A percentile compares a stretch with the other conserved stretches of the same genome.
Conservation (phyloP, 805 yeast genomes). For the Starmera amethionina region DNA sequence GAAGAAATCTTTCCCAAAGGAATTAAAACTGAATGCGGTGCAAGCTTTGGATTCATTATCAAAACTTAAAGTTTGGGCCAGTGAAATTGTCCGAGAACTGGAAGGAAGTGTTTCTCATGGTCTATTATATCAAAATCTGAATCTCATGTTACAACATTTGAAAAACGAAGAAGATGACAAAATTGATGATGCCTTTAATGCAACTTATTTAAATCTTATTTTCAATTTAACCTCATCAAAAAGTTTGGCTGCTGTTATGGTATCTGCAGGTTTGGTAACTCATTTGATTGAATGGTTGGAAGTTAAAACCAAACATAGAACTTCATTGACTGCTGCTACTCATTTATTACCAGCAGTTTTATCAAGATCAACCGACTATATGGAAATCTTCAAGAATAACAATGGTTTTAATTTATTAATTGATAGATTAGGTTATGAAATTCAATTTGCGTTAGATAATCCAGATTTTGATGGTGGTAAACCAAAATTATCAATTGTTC, state of each 20-base stretch:
- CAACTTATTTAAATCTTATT: constrained; percentile 47
- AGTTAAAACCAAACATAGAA: constrained; percentile 38
- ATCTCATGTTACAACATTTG: constrained; percentile 47
- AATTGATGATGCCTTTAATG: constrained; percentile 38
- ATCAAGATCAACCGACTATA: constrained; percentile 32
- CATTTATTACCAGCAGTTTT: constrained; percentile 35
- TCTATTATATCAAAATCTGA: constrained; percentile 57
- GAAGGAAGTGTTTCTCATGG: constrained; percentile 90
- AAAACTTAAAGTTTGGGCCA: constrained; percentile 55
- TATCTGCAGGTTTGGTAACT: constrained; percentile 68
- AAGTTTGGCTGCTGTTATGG: constrained; percentile 43
- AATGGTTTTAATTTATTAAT: constrained; percentile 61
- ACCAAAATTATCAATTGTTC: constrained; percentile 38
- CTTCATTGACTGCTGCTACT: constrained; percentile 54
- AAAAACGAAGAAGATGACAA: constrained; percentile 26
- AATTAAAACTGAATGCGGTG: constrained; percentile 49
- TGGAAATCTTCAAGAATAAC: constrained; percentile 53
- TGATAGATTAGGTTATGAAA: constrained; percentile 51
- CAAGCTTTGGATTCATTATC: constrained; percentile 64
- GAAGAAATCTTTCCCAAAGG: constrained; percentile 43
- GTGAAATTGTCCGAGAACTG: constrained; percentile 65
- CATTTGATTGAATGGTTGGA: constrained; percentile 54
- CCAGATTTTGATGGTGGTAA: constrained; percentile 53
- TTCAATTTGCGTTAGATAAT: constrained; percentile 49
- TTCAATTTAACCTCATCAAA: constrained; percentile 52